Evolutionary conservation across 2,329 filamentous ascomycete genomes (phyloP), one percentile per base, ranked within the genome.

Genomic region (Karstenula rhodostoma): DNA sequence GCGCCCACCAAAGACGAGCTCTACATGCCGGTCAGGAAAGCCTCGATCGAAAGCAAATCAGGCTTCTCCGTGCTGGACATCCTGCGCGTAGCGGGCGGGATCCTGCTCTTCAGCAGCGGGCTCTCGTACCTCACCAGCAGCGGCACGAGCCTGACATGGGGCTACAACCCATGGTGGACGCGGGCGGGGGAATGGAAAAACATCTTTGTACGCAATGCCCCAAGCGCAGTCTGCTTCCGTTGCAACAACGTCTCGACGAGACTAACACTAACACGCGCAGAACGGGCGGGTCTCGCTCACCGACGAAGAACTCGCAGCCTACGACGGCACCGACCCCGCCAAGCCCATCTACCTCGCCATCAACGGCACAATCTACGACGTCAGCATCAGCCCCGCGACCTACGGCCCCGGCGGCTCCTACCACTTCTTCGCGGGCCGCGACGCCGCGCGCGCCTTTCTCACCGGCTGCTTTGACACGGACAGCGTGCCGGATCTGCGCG

Each of bases 381-480:
- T 96, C 43, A 86, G 87, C n/a, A 80, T 84, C 32, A 89, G 88
- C 56, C 77, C 76, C 10, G 40, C 60, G 1, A 78, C 76, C 58
- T 84, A 84, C 83, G 86, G 68, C 78, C 85, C 94, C 0, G 93
- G 93, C 29, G 95, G 94, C 4, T 88, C 88, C 40, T 99, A 99
- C 83, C 85, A 89, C 72, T 89, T 90, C 80, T 97, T 99, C 78
- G 87, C 93, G 0, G 95, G 94, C 62, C 85, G 85, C 63, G 95
- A 99, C 79, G 94, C 94, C 35, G 88, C 91, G 15, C 90, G 95
- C 51, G 93, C 90, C 22, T 99, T 93, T 78, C 89, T 99, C 22
- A 98, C 95, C 2, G 93, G 92, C 19, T 99, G 95, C 78, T 99
- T 99, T 81, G 82, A 87, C 42, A 90, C 93, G 65, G 95, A 99